phyloP scores from a whole-genome alignment of 2,329 filamentous ascomycete species.

The Chrysoporthe puriensis region DNA sequence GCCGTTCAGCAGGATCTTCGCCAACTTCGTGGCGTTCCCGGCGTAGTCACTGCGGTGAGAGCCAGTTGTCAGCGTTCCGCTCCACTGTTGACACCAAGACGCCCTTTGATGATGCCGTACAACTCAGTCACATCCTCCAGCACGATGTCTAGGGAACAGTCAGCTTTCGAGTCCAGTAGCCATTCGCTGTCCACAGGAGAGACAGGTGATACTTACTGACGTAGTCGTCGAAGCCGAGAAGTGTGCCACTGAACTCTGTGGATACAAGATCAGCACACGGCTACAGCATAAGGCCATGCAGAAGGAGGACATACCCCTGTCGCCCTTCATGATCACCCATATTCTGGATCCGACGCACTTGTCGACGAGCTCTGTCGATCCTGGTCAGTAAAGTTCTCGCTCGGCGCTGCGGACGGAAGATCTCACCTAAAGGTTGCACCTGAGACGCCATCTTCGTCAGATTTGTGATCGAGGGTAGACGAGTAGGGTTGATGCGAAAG shows the following conservation, averaged over 20 bases:
- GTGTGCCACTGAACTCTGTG: constrained; percentile 90
- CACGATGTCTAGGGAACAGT: constrained; percentile 78
- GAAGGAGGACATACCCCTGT: constrained; percentile 72
- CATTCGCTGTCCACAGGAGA: background rate
- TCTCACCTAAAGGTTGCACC: constrained; percentile 69
- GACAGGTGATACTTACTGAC: constrained; percentile 76
- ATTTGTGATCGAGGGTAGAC: background rate
- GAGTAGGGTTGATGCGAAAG: background rate
- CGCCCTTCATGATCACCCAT: constrained; percentile 99
- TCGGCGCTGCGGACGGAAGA: constrained; percentile 33
- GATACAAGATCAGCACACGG: constrained; percentile 18
- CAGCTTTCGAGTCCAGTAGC: constrained; percentile 2
- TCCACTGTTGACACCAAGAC: background rate
- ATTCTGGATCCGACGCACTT: constrained; percentile 98
- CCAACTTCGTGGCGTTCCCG: constrained; percentile 82
- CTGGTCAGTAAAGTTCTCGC: constrained; percentile 18
- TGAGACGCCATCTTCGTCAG: constrained; percentile 66
- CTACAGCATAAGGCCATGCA: background rate
- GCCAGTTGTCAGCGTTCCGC: constrained; percentile 32
- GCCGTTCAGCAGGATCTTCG: constrained; percentile 94
- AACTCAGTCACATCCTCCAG: constrained; percentile 96
- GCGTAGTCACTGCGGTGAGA: constrained; percentile 74
- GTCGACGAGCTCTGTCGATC: constrained; percentile 83
- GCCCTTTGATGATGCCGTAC: constrained; percentile 53
- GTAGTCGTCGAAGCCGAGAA: constrained; percentile 98